Conservation (phyloP, 164 flowering plant genomes). For the Nymphaea colorata region DNA sequence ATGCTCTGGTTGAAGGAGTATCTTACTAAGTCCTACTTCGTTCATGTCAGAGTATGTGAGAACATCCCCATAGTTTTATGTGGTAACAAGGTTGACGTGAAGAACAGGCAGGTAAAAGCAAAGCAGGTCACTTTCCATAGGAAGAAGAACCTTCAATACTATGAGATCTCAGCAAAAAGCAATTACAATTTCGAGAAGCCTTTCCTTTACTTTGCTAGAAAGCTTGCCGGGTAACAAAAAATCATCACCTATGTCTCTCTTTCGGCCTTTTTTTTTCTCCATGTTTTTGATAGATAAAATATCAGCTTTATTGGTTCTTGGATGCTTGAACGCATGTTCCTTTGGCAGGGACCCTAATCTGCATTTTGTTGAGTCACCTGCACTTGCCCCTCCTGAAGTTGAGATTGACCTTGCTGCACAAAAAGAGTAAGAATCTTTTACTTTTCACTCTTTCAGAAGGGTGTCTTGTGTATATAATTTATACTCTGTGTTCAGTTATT, state of each 20-base stretch:
- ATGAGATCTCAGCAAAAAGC: constrained; percentile 87
- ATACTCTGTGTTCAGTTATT: not conserved
- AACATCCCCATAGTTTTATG: constrained; percentile 82
- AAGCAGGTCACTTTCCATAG: constrained; percentile 88
- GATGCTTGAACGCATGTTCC: not conserved
- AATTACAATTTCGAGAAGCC: constrained; percentile 83
- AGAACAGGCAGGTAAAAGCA: constrained; percentile 87
- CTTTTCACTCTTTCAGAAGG: not conserved
- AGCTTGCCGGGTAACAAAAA: constrained; percentile 65
- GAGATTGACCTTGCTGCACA: constrained; percentile 47
- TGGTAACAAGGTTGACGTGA: constrained; percentile 89
- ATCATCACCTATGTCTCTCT: not conserved
- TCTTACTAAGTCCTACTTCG: not conserved
- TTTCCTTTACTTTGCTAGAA: constrained; percentile 69
- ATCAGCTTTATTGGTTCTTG: not conserved
- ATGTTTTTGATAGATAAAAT: not conserved
- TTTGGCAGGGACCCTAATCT: constrained; percentile 37
- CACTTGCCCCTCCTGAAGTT: constrained; percentile 61
- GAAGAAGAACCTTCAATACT: constrained; percentile 76
- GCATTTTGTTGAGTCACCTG: constrained; percentile 60
- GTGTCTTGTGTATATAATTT: not conserved
- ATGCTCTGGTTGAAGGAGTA: not conserved
- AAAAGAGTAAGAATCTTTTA: constrained; percentile 22
- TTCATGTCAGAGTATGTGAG: constrained; percentile 42
- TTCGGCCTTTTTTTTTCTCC: not conserved